These are phyloP conservation scores for Zygoascus meyerae DNA, from an alignment of 1,139 yeast species.

Conservation along the genomic window DNA sequence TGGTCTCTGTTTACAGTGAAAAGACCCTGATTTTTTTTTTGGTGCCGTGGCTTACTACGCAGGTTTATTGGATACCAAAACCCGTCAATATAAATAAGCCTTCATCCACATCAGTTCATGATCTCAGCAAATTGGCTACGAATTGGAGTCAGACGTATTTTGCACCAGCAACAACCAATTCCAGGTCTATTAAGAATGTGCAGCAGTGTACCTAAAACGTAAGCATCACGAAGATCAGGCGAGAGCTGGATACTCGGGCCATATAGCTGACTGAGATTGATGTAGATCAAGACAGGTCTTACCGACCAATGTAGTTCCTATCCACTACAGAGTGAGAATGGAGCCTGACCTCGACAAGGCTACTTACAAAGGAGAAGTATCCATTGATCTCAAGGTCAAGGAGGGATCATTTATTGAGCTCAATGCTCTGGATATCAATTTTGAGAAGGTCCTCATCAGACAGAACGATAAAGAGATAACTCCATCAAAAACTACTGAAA, in stretches of 20 bases:
- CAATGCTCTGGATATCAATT: constrained; percentile 32
- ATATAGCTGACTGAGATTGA: no score
- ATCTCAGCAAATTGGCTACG: no score
- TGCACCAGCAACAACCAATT: neutral
- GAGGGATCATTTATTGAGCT: constrained; percentile 27
- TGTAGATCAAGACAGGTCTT: constrained; percentile 41
- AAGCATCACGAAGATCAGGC: neutral
- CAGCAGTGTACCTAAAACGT: neutral
- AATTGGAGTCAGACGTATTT: no score
- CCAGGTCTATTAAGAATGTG: neutral
- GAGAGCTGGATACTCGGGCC: no score
- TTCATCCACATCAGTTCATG: no score
- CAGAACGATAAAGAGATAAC: constrained; percentile 15
- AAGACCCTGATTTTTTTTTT: no score
- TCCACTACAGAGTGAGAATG: constrained; percentile 61
- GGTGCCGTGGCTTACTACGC: no score
- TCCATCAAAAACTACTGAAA: constrained; percentile 15
- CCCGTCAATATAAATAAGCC: no score
- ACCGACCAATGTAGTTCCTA: constrained; percentile 67
- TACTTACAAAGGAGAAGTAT: constrained; percentile 47
- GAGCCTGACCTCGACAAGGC: constrained; percentile 71
- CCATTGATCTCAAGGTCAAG: constrained; percentile 40
- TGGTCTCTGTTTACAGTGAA: no score
- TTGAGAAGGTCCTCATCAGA: constrained; percentile 14
- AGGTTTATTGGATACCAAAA: no score